phyloP scores from a whole-genome alignment of 108 stramenopile species.

The Discostella stelligeroides region DNA sequence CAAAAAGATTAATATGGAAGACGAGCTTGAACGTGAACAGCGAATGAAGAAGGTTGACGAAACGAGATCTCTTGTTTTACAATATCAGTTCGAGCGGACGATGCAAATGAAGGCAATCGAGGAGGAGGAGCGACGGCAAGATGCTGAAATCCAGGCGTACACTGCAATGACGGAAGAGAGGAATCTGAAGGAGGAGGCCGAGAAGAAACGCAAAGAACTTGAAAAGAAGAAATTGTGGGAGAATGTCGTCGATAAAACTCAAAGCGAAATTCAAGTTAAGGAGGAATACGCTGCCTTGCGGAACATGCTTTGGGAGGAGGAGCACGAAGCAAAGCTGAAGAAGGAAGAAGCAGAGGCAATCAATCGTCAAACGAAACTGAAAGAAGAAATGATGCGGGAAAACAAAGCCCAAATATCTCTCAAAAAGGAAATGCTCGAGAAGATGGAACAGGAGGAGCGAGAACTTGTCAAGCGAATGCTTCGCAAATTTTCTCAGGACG shows the following conservation, averaged over 20 bases:
- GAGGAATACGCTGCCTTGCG: conserved; percentile 62
- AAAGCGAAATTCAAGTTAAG: conserved; percentile 47
- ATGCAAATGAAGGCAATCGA: conserved; percentile 32
- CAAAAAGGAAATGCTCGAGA: conserved; percentile 57
- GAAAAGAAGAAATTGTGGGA: conserved; percentile 53
- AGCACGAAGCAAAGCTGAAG: conserved; percentile 57
- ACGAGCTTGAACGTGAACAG: conserved; percentile 47
- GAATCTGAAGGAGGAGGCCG: conserved; percentile 40
- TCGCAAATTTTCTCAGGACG: conserved; percentile 65
- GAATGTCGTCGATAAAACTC: conserved; percentile 58
- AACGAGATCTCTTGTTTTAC: conserved; percentile 48
- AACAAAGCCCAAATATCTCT: conserved; percentile 55
- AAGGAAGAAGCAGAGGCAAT: conserved; percentile 57
- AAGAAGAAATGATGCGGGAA: conserved; percentile 56
- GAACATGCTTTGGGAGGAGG: conserved; percentile 73
- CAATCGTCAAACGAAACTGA: conserved; percentile 31
- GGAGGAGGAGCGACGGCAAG: conserved; percentile 51
- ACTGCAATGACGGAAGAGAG: conserved; percentile 54
- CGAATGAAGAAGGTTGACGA: conserved; percentile 58
- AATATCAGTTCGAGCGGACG: conserved; percentile 52
- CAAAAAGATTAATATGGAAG: conserved; percentile 58
- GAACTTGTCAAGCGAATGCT: conserved; percentile 63
- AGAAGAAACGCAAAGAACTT: conserved; percentile 47
- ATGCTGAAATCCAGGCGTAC: conserved; percentile 59
- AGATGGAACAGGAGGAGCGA: conserved; percentile 63